Conservation (phyloP, 2,329 filamentous ascomycete genomes). For the Cryphonectria parasitica region DNA sequence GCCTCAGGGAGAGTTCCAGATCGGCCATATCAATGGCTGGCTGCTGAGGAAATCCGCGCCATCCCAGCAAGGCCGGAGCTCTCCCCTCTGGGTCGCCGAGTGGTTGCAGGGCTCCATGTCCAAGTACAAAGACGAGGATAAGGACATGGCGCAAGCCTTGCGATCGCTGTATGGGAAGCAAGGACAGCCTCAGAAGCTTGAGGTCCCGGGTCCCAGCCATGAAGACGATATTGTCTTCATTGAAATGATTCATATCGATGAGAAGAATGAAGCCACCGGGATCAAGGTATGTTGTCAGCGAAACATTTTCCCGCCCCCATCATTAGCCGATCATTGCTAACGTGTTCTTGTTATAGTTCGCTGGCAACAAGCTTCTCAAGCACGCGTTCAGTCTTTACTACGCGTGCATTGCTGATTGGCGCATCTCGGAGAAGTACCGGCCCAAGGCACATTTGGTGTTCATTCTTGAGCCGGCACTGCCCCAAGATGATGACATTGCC, state of each 20-base stretch:
- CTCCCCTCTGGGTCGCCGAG: neutral
- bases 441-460: neutral
- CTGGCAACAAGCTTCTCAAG: neutral
- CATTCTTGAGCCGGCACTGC: neutral
- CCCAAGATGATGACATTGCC: neutral
- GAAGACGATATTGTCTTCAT: neutral
- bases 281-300: neutral
- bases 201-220: neutral
- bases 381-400: constrained; percentile 2
- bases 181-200: neutral
- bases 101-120: constrained; percentile 1
- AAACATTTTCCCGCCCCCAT: neutral
- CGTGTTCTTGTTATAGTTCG: neutral
- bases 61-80: neutral
- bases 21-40: constrained; percentile 1
- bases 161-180: neutral
- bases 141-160: constrained; percentile 9
- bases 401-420: neutral
- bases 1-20: neutral
- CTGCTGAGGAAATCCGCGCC: neutral
- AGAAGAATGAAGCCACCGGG: neutral
- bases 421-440: neutral
- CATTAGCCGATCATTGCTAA: neutral
- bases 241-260: constrained; percentile 1
- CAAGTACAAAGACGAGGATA: neutral